Base-by-base conservation (phyloP, 177 flowering plant genomes). In the Vitis hybrid region DNA sequence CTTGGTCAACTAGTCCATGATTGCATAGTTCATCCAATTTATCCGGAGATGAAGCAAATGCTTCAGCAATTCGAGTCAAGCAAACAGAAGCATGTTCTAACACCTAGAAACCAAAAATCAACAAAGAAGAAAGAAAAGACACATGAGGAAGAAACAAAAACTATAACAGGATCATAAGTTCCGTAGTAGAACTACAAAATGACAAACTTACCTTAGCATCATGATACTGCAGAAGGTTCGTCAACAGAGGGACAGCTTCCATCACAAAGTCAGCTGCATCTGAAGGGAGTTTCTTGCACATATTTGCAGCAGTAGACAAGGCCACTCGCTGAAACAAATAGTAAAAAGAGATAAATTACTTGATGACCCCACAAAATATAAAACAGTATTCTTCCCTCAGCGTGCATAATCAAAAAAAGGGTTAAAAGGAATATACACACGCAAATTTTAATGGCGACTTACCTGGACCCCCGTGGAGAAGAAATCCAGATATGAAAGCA, bases 231-330 rank as follows among this genome's bases (percentile, higher is more conserved):
- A 96, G 97, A 64, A 92, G 94, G 76, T 94, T 92, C 15, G 97
- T 94, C 76, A 96, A 82, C 53, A 92, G 79, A 49, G 99, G 99
- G 56, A 96, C 97, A 72, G 98, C 97, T 76, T 94, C 98, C 97
- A 94, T 94, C 71, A 94, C 99, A 88, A 89, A 94, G 80, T 96
- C 99, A 67, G 99, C 85, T 13, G 99, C 98, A 90, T 96, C 99
- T 7, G 99, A 88, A 66, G 99, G 98, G 56, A 96, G 97, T 69
- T 96, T 96, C 88, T 90, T 96, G 83, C 99, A 96, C 91, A 96
- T 96, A 81, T 96, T 96, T 77, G 98, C 99, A 77, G 99, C 99
- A 76, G 99, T 96, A 56, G 98, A 86, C 52, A 96, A 72, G 69
- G 99, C 99, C 49, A 96, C 97, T 71, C 99, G 84, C 99, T 96